Conservation (phyloP, 2,329 filamentous ascomycete species). For the Colletotrichum echinochloae region DNA sequence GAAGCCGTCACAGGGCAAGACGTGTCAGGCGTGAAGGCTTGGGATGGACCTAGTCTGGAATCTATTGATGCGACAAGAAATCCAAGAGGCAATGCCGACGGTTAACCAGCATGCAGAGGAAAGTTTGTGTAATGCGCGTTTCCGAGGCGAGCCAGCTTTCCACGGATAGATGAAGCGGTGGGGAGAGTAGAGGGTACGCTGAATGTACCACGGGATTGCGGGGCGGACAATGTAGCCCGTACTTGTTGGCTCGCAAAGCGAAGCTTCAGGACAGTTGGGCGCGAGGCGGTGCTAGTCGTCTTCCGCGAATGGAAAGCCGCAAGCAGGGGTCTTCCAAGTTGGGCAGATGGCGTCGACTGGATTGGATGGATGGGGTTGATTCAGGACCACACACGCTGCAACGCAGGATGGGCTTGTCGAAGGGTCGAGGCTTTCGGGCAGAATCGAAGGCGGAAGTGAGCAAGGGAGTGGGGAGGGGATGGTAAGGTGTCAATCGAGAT, state of each 20-base stretch:
- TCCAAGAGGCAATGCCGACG: constrained; percentile 15
- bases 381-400: constrained; percentile 23
- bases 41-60: constrained; percentile 19
- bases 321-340: constrained; percentile 34
- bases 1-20: constrained; percentile 4
- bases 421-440: constrained; percentile 37
- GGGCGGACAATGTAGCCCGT: constrained; percentile 15
- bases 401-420: constrained; percentile 24
- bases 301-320: constrained; percentile 38
- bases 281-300: constrained; percentile 34
- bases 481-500: constrained; percentile 26
- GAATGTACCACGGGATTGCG: background rate
- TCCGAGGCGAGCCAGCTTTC: constrained; percentile 22
- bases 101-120: constrained; percentile 1
- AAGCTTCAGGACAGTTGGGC: constrained; percentile 27
- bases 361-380: constrained; percentile 23
- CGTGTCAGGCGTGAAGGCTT: background rate
- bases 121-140: constrained; percentile 32
- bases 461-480: constrained; percentile 28
- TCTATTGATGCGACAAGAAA: constrained; percentile 29
- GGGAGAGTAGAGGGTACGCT: constrained; percentile 30
- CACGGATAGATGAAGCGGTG: background rate
- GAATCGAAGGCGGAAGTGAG: constrained; percentile 35
- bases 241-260: constrained; percentile 18
- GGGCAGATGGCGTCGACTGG: constrained; percentile 10